Conservation (phyloP, 1,139 yeast genomes). For the Lodderomyces parapsilosis region DNA sequence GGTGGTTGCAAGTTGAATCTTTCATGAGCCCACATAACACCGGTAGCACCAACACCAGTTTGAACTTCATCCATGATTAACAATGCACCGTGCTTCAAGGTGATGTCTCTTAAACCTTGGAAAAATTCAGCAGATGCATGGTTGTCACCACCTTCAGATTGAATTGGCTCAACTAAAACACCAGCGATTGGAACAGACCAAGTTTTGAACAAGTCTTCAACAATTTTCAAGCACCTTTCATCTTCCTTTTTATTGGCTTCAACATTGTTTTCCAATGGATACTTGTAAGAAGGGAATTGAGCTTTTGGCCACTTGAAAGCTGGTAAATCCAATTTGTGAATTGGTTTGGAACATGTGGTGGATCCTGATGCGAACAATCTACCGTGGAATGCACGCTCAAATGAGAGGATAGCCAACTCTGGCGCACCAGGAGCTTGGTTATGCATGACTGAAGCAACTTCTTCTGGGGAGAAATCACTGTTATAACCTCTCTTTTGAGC, state of each 20-base stretch:
- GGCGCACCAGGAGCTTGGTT: constrained; percentile 75
- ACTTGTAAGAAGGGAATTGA: constrained; percentile 70
- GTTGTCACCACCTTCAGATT: constrained; percentile 87
- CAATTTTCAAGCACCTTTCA: constrained; percentile 57
- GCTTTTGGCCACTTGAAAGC: constrained; percentile 89
- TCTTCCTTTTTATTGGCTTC: constrained; percentile 64
- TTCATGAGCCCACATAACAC: constrained; percentile 85
- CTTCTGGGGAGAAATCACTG: constrained; percentile 56
- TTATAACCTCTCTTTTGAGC: constrained; percentile 55
- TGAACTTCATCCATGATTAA: constrained; percentile 83
- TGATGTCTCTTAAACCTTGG: constrained; percentile 74
- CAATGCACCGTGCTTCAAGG: constrained; percentile 64
- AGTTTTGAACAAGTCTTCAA: constrained; percentile 54
- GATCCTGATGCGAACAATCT: constrained; percentile 78
- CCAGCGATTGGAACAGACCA: constrained; percentile 75
- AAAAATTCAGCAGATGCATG: constrained; percentile 74
- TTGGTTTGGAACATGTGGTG: constrained; percentile 77
- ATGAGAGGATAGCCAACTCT: constrained; percentile 69
- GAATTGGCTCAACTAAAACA: constrained; percentile 75
- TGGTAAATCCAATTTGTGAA: constrained; percentile 82
- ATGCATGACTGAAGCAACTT: constrained; percentile 59
- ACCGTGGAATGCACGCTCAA: constrained; percentile 78
- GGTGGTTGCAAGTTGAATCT: constrained; percentile 71
- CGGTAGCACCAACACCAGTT: constrained; percentile 87
- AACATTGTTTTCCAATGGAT: constrained; percentile 61